phyloP scores from a whole-genome alignment of 768 basidiomycete species.

The Chalciporus pseudorubinellus region DNA sequence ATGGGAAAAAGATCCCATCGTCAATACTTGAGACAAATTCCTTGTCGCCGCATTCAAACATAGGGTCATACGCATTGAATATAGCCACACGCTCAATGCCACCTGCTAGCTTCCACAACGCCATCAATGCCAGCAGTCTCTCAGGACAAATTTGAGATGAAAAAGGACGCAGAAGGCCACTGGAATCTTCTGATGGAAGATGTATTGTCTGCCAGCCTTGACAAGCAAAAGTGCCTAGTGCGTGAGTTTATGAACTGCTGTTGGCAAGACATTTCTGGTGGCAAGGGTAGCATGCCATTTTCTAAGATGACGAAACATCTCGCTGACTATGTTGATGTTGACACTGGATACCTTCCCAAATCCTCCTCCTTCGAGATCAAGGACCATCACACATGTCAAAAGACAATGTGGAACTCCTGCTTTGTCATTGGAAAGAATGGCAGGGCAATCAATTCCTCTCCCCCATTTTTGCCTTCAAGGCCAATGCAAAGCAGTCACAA shows the following conservation, averaged over 20 bases:
- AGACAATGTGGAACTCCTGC: too few species aligned
- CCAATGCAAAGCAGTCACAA: background rate
- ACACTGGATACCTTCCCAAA: background rate
- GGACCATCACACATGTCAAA: background rate
- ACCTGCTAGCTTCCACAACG: too few species aligned
- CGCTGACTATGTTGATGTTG: background rate
- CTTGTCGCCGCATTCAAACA: background rate
- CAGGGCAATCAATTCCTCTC: background rate
- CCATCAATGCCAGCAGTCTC: background rate
- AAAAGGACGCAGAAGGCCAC: background rate
- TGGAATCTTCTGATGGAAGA: background rate
- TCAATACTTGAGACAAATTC: background rate
- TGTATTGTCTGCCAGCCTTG: background rate
- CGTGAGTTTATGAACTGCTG: background rate
- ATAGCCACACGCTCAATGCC: background rate
- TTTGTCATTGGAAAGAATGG: background rate
- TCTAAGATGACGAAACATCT: background rate
- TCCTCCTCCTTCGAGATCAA: background rate
- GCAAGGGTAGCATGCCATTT: background rate
- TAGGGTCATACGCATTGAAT: background rate
- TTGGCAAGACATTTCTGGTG: background rate
- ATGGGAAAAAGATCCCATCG: background rate
- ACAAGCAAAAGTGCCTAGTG: background rate
- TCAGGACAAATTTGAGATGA: background rate
- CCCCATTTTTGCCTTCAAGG: background rate